Percentiles rank a stretch among this genome's conserved stretches.
These are phyloP conservation scores for Yarrowia alimentaria DNA, from an alignment of 805 yeast species.

Conservation along the genomic window DNA sequence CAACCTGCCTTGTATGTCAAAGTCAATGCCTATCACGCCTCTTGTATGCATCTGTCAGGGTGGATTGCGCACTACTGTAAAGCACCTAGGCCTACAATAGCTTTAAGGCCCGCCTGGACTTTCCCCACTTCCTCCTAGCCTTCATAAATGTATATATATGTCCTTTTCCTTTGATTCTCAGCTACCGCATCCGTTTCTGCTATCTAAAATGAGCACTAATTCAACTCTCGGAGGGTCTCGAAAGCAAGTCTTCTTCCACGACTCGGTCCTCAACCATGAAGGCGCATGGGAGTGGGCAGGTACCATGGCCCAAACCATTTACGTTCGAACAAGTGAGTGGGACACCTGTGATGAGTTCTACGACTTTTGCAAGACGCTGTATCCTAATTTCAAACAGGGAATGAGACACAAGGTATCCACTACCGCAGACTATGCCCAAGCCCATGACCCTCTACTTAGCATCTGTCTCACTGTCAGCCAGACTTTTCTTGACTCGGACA, in stretches of 20 bases:
- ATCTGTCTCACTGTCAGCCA: conserved; percentile 3
- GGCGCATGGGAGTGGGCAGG: conserved; percentile 21
- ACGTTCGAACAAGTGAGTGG: conserved; percentile 3
- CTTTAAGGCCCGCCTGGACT: too few relatives aligned
- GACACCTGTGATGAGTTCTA: conserved; percentile 7
- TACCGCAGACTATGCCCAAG: neutral
- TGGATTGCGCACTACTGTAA: too few relatives aligned
- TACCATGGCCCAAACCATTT: neutral
- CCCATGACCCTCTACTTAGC: conserved; percentile 8
- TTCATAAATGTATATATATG: neutral
- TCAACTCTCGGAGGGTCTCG: conserved; percentile 3
- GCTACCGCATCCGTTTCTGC: neutral
- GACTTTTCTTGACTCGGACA: neutral
- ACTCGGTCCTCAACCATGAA: conserved; percentile 7
- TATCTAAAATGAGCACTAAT: neutral
- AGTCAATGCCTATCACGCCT: too few relatives aligned
- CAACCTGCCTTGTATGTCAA: too few relatives aligned
- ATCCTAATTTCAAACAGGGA: conserved; percentile 5
- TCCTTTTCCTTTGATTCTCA: neutral
- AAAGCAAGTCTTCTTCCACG: conserved; percentile 14
- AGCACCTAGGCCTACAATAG: too few relatives aligned
- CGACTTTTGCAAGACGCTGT: conserved; percentile 3
- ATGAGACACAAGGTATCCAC: conserved; percentile 14
- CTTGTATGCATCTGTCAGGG: too few relatives aligned
- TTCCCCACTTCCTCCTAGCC: too few relatives aligned